Base-by-base conservation (phyloP, 306 rosid genomes). In the Pyrus communis region DNA sequence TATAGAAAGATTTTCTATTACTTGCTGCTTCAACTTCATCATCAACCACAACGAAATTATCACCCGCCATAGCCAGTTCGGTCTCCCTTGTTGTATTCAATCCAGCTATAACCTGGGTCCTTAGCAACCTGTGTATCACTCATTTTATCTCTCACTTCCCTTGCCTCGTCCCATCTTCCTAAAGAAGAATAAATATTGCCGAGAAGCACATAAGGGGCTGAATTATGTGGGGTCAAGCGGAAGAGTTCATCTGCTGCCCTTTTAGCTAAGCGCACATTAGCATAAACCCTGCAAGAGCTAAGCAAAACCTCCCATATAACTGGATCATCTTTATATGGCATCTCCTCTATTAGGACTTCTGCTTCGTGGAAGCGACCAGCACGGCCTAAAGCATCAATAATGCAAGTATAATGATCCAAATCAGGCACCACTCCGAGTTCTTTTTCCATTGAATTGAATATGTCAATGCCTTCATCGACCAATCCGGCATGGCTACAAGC, bases 111-210 rank as follows among this genome's bases (percentile, higher is more conserved):
- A 76, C 97, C 96, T 30, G 93, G 91, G 80, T 84, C 78, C 84
- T 92, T 92, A 18, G 18, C 73, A 30, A 92, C 82, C 78, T 79
- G 78, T 67, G 90, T 89, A 66, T 84, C 83, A 54, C 63, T 81
- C 97, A 92, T 90, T 59, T 84, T 55, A 79, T 88, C 91, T 73
- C 97, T 90, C 75, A 92, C 82, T 75, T 28, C 78, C 68, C 77
- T 86, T 52, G 85, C 96, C 60, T 92, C 93, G 76, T 92, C 93
- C 97, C 97, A 92, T 77, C 96, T 92, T 81, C 93, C 97, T 83
- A 87, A 45, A 60, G 93, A 84, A 71, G 97, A 89, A 81, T 87
- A 92, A 75, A 84, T 88, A 87, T 92, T 92, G 42, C 88, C 91
- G 31, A 92, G 88, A 84, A 92, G 97, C 77, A 89, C 93, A 66